Conservation (phyloP, 2,329 filamentous ascomycete species). For the Colletotrichum tofieldiae region DNA sequence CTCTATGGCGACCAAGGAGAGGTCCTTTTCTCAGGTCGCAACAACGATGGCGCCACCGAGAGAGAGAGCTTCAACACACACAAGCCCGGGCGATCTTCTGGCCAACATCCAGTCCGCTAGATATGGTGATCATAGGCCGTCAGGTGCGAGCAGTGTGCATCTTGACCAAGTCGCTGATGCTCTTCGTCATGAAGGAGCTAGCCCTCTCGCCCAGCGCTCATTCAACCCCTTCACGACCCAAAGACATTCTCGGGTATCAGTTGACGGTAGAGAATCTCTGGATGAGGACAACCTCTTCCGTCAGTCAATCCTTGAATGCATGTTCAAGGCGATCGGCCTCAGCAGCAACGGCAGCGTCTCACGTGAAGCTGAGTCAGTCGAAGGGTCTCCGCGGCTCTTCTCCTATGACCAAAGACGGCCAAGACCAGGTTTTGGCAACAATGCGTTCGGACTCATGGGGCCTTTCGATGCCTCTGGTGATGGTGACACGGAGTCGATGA, state of each 20-base stretch:
- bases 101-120: conserved; percentile 83
- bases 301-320: conserved; percentile 92
- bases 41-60: conserved; percentile 58
- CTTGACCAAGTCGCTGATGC: conserved; percentile 49
- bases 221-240: conserved; percentile 73
- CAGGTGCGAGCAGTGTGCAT: conserved; percentile 49
- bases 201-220: conserved; percentile 65
- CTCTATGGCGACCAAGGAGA: conserved; percentile 67
- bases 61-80: conserved; percentile 61
- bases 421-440: conserved; percentile 80
- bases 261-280: conserved; percentile 83
- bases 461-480: conserved; percentile 84
- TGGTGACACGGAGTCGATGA: conserved; percentile 88
- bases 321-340: conserved; percentile 93
- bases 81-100: conserved; percentile 83
- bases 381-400: conserved; percentile 87
- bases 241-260: conserved; percentile 63
- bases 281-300: conserved; percentile 93
- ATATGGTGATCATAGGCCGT: conserved; percentile 65
- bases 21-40: conserved; percentile 60
- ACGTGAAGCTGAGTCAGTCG: conserved; percentile 80
- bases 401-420: conserved; percentile 87
- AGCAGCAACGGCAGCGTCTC: conserved; percentile 77
- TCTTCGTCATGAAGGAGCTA: conserved; percentile 55
- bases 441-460: conserved; percentile 94